Base-by-base conservation (phyloP, 176 grass and related monocot species). In the Phragmites australis region DNA sequence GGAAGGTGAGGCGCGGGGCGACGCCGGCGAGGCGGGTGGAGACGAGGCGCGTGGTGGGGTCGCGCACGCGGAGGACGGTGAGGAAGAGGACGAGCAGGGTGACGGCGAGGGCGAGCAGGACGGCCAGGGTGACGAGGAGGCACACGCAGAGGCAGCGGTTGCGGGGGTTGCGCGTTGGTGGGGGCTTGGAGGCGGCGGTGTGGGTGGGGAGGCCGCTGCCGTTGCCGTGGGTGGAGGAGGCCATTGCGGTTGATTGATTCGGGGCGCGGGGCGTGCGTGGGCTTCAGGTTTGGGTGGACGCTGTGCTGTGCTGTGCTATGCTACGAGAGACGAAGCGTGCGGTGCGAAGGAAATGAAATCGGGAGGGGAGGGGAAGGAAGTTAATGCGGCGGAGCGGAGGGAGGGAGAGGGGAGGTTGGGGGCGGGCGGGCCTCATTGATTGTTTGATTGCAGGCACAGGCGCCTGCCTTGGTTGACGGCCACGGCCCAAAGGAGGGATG, bases 1-100 rank as follows among this genome's bases (percentile, higher is more conserved):
- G 87, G 34, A 87, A 17, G n/a, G 66, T 61, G 37, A 90, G 26
- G 32, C 63, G 72, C 0, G 87, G 91, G 6, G 84, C 29, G 1
- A 90, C 50, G 13, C 91, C 87, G 10, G 67, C 15, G 8, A 90
- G 70, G 10, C 57, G 9, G 3, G 81, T 60, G 23, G 91, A 90
- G 9, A 61, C 79, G 52, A 87, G 2, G 0, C 79, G 40, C 4
- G 63, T 69, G 23, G 70, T 68, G 8, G 87, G 91, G 19, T 88
- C 72, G 16, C 84, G 84, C 18, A 85, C 77, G 2, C 41, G 67
- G 32, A 93, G 81, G 89, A 97, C 54, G 17, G 87, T 90, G 13
- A 93, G 70, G 44, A 46, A 50, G 43, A 93, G 91, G 17, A 73
- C 75, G 4, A 89, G 29, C 19, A 63, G 11, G 31, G 82, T 26